Evolutionary conservation across 2,329 filamentous ascomycete species (phyloP).

Genomic region (Colletotrichum somersetense): DNA sequence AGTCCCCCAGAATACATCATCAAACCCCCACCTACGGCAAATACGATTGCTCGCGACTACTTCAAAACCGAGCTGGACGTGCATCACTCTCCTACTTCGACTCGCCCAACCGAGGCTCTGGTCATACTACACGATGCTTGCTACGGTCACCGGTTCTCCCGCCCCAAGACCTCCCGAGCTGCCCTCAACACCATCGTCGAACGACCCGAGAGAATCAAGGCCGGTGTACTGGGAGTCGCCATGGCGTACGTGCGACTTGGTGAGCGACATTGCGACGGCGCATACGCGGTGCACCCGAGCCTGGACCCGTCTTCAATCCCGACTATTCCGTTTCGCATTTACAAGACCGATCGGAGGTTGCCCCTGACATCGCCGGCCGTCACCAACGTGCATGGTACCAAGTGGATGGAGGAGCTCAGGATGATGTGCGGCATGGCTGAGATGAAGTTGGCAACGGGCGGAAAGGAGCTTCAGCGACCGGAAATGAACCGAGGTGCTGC

Average conservation of each 20-base stretch:
- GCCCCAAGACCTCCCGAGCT: slow-evolving; percentile 80
- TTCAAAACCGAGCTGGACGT: slow-evolving; percentile 77
- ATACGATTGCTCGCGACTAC: slow-evolving; percentile 73
- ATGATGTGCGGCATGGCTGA: slow-evolving; percentile 87
- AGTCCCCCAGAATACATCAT: slow-evolving; percentile 53
- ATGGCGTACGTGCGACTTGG: slow-evolving; percentile 93
- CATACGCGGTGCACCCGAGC: slow-evolving; percentile 74
- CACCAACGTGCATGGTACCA: slow-evolving; percentile 88
- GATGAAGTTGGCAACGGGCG: slow-evolving; percentile 79
- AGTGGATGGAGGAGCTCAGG: slow-evolving; percentile 94
- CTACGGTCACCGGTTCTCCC: slow-evolving; percentile 92
- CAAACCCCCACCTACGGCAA: slow-evolving; percentile 60
- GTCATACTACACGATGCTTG: slow-evolving; percentile 94
- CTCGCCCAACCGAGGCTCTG: slow-evolving; percentile 70
- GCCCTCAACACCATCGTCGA: slow-evolving; percentile 88
- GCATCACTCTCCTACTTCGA: slow-evolving; percentile 64
- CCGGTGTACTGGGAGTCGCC: slow-evolving; percentile 84
- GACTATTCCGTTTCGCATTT: slow-evolving; percentile 83
- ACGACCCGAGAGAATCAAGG: slow-evolving; percentile 89
- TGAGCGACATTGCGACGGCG: slow-evolving; percentile 79
- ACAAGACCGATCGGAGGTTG: slow-evolving; percentile 80
- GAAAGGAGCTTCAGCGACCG: slow-evolving; percentile 82
- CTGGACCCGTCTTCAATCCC: slow-evolving; percentile 67
- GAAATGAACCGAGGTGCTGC: slow-evolving; percentile 66
- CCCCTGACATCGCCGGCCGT: slow-evolving; percentile 81